These are phyloP conservation scores for Cantharellus anzutake DNA, from an alignment of 768 basidiomycete species.

Conservation along the genomic window DNA sequence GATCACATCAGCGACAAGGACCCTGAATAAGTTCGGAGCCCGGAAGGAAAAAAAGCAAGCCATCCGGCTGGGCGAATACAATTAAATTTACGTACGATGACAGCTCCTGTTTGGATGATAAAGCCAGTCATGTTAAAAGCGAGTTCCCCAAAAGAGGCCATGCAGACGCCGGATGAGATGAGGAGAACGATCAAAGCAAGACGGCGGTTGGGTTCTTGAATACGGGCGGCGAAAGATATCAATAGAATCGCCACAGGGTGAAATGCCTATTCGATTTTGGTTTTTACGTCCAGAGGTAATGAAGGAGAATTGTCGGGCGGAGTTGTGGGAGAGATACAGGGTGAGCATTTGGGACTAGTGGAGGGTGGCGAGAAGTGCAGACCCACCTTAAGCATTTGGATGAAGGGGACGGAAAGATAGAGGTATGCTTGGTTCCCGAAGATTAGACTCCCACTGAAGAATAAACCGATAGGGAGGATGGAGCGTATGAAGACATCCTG, in stretches of 20 bases:
- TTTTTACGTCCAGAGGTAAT: not conserved
- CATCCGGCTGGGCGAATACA: not conserved
- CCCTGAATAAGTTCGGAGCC: not conserved
- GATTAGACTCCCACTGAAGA: constrained; percentile 85
- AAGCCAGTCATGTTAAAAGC: constrained; percentile 77
- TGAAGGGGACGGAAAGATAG: constrained; percentile 80
- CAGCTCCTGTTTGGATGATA: constrained; percentile 69
- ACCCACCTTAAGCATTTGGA: constrained; percentile 85
- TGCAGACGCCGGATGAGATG: constrained; percentile 79
- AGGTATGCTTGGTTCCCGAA: constrained; percentile 87
- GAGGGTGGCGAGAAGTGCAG: not conserved
- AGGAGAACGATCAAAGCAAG: constrained; percentile 70
- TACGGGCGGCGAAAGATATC: constrained; percentile 80
- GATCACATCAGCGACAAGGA: not conserved
- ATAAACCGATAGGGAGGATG: constrained; percentile 82
- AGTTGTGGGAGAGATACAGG: not conserved
- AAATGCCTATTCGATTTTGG: constrained; percentile 46
- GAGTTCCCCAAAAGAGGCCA: constrained; percentile 79
- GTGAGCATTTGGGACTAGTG: not conserved
- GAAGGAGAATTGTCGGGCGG: not conserved
- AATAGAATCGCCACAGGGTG: constrained; percentile 76
- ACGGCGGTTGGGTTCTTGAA: constrained; percentile 70
- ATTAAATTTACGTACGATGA: constrained; percentile 38
- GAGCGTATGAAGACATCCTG: constrained; percentile 60
- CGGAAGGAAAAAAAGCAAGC: constrained; percentile 9